Evolutionary conservation across 2,329 filamentous ascomycete species (phyloP).

Genomic region (Bimuria novae-zelandiae): DNA sequence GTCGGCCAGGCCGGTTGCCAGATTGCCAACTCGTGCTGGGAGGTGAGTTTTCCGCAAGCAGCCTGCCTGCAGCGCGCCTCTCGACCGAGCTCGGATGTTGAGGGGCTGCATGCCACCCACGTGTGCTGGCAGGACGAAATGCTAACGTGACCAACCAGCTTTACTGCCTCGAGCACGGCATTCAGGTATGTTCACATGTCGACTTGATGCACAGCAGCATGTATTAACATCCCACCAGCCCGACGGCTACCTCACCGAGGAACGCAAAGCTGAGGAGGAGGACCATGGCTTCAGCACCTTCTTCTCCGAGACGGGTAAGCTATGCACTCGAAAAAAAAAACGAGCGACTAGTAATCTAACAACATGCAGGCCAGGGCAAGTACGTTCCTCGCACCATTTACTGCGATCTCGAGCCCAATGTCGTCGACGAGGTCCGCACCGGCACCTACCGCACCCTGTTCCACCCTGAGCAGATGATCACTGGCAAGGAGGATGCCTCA

Average conservation of each 20-base stretch:
- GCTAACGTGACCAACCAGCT: constrained; percentile 64
- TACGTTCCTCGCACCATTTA: constrained; percentile 99
- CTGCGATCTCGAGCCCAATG: constrained; percentile 99
- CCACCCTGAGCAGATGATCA: constrained; percentile 99
- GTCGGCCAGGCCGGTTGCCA: constrained; percentile 99
- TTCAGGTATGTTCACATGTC: constrained; percentile 71
- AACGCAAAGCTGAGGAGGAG: constrained; percentile 89
- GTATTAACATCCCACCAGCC: constrained; percentile 63
- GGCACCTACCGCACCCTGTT: constrained; percentile 95
- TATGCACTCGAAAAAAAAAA: too few species aligned
- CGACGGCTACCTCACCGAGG: constrained; percentile 97
- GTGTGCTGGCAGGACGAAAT: constrained; percentile 29
- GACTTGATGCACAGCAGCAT: neutral
- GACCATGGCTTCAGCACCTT: constrained; percentile 99
- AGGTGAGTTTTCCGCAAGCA: constrained; percentile 69
- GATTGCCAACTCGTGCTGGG: constrained; percentile 99
- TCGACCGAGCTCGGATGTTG: constrained; percentile 13
- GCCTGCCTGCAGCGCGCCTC: constrained; percentile 15
- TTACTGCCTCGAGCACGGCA: constrained; percentile 99
- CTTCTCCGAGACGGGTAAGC: constrained; percentile 98
- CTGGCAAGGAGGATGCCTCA: constrained; percentile 99
- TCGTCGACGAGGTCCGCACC: constrained; percentile 98
- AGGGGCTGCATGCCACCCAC: constrained; percentile 45
- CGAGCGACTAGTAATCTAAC: constrained; percentile 23
- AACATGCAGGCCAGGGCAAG: constrained; percentile 82